Evolutionary conservation across 192 early-diverging fungal genomes (phyloP).

Genomic region (Entomortierella parvispora): DNA sequence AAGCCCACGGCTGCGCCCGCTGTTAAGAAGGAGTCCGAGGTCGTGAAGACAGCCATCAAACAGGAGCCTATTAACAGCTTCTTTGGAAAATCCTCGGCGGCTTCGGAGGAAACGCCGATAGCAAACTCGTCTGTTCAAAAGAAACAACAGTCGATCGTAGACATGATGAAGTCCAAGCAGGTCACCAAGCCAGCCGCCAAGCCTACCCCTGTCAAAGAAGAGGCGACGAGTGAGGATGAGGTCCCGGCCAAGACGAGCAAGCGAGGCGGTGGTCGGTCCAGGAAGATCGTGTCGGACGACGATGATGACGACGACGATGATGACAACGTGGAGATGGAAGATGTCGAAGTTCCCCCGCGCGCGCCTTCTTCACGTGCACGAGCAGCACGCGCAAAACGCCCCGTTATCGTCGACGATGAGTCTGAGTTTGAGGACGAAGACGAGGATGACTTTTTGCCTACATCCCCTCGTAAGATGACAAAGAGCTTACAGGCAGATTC

Average conservation of each 20-base stretch:
- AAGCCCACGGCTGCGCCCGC: conserved; percentile 27
- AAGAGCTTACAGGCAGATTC: conserved; percentile 29
- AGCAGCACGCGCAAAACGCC: conserved; percentile 34
- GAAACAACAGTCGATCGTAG: conserved; percentile 43
- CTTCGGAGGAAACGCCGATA: neutral
- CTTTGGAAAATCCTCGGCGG: conserved; percentile 1
- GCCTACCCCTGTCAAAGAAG: conserved; percentile 7
- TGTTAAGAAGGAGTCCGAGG: conserved; percentile 37
- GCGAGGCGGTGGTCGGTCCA: conserved; percentile 12
- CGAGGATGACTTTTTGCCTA: conserved; percentile 34
- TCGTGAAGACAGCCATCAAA: conserved; percentile 57
- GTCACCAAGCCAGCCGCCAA: neutral
- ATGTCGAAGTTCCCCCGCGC: conserved; percentile 27
- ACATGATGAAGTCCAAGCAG: conserved; percentile 43
- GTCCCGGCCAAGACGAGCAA: neutral
- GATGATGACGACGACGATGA: conserved; percentile 19
- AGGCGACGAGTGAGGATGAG: conserved; percentile 14
- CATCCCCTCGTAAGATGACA: conserved; percentile 19
- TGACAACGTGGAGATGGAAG: conserved; percentile 26
- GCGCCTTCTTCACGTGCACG: conserved; percentile 27
- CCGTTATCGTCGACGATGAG: conserved; percentile 37
- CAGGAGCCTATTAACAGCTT: conserved; percentile 27
- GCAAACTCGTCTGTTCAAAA: conserved; percentile 14
- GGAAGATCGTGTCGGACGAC: conserved; percentile 16
- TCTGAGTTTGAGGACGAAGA: conserved; percentile 29